Evolutionary conservation across 306 rosid species (phyloP).

Genomic region (Quercus aquifolioides): DNA sequence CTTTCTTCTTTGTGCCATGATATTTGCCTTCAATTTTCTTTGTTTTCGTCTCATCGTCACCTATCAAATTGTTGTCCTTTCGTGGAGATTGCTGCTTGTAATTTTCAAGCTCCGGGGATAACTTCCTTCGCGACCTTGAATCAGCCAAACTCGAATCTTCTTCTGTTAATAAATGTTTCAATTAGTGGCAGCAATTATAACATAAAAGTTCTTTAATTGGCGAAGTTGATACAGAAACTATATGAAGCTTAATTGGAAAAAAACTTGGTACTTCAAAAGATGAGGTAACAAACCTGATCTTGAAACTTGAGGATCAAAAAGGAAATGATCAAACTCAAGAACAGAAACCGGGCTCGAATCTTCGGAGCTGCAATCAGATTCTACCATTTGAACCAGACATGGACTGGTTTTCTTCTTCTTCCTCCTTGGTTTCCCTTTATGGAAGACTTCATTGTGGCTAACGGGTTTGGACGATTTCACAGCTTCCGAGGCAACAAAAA

Average conservation of each 20-base stretch:
- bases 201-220: not conserved
- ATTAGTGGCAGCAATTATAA: not conserved
- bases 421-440: slow-evolving; percentile 25
- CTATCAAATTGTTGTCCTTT: slow-evolving; percentile 32
- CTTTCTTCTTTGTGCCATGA: slow-evolving; percentile 32
- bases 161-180: slow-evolving; percentile 27
- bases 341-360: slow-evolving; percentile 89
- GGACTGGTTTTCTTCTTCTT: slow-evolving; percentile 26
- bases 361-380: slow-evolving; percentile 50
- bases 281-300: slow-evolving; percentile 54
- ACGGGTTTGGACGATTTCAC: slow-evolving; percentile 13
- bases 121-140: slow-evolving; percentile 50
- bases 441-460: slow-evolving; percentile 13
- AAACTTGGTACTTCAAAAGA: too few relatives aligned
- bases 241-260: too few relatives aligned
- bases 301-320: slow-evolving; percentile 27
- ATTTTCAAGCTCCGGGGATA: slow-evolving; percentile 53
- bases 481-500: slow-evolving; percentile 18
- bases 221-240: too few relatives aligned
- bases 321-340: slow-evolving; percentile 51
- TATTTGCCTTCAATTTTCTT: slow-evolving; percentile 23
- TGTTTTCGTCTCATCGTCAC: slow-evolving; percentile 39
- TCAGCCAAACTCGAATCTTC: slow-evolving; percentile 17
- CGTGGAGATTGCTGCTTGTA: slow-evolving; percentile 20
- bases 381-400: slow-evolving; percentile 25